Evolutionary conservation across 2,329 filamentous ascomycete species (phyloP), one percentile per base, ranked within the genome.

Genomic region (Monosporascus sp.): DNA sequence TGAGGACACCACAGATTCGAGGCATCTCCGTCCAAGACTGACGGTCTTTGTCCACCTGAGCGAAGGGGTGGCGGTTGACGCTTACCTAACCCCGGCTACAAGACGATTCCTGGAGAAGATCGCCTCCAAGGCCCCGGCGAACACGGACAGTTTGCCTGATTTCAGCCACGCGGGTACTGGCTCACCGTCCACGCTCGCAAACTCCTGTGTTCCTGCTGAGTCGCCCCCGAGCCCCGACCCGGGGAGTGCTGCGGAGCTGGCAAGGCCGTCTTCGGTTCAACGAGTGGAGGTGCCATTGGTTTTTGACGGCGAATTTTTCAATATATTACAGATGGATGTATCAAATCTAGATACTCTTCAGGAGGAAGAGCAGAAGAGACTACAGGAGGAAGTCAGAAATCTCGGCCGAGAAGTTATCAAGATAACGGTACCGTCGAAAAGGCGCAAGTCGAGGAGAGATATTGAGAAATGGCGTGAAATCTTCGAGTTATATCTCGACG

Each of bases 291-390:
- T 96, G 7, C 87, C 90, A 19, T 74, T 96, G 2, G 83, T 83
- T 2, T 90, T 90, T 24, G 90, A 94, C 64, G 79, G 80, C 20
- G 83, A 91, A 65, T 96, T 96, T 69, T 95, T 96, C 69, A 79
- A 83, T 27, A 82, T 88, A 41, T 79, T 96, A 7, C 84, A 88
- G 62, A 81, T 76, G 44, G 88, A 93, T 65, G 80, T 95, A 17
- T 80, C 79, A 22, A 81, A 82, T 45, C 75, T 96, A 3, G 88
- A 90, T 58, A 74, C 75, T 0, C 74, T 95, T 3, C 88, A 92
- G 58, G 74, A 77, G 38, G 72, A 79, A 44, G 88, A 95, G 66
- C 80, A 87, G 61, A 73, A 77, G 54, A 77, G 78, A 43, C 79
- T 96, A 64, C 81, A 79, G 46, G 66, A 69, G 5, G 79, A 90